phyloP scores from a whole-genome alignment of 2,329 filamentous ascomycete species.

The Calonectria multiphialidica region DNA sequence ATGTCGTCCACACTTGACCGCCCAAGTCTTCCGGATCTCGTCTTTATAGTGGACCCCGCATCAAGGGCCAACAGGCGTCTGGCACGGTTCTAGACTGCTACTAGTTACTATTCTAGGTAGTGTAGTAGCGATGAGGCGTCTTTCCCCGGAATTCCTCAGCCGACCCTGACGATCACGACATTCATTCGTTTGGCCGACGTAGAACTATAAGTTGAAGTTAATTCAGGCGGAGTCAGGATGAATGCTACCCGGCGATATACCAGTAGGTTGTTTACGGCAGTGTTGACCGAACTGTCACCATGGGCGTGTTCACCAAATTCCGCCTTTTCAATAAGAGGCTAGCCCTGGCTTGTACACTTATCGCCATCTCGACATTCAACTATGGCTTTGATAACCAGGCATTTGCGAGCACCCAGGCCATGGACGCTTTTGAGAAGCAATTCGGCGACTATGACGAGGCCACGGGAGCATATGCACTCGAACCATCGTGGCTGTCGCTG shows the following conservation, averaged over 20 bases:
- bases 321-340: slow-evolving; percentile 40
- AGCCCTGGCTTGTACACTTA: slow-evolving; percentile 37
- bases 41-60: neutral
- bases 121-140: neutral
- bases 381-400: slow-evolving; percentile 56
- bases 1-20: neutral
- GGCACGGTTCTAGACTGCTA: neutral
- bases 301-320: slow-evolving; percentile 36
- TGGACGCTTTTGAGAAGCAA: slow-evolving; percentile 49
- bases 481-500: slow-evolving; percentile 49
- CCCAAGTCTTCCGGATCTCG: neutral
- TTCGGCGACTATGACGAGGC: slow-evolving; percentile 47
- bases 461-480: slow-evolving; percentile 41
- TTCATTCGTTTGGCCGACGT: neutral
- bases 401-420: slow-evolving; percentile 51
- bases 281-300: neutral
- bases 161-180: slow-evolving; percentile 36
- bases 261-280: neutral
- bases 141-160: slow-evolving; percentile 25
- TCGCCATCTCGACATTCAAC: slow-evolving; percentile 53
- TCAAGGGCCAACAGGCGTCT: neutral
- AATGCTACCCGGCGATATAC: too few species aligned
- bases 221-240: neutral
- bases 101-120: neutral
- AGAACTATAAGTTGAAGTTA: slow-evolving; percentile 23